Evolutionary conservation across 2,329 filamentous ascomycete genomes (phyloP), one percentile per base, ranked within the genome.

Genomic region (Claviceps paspali): DNA sequence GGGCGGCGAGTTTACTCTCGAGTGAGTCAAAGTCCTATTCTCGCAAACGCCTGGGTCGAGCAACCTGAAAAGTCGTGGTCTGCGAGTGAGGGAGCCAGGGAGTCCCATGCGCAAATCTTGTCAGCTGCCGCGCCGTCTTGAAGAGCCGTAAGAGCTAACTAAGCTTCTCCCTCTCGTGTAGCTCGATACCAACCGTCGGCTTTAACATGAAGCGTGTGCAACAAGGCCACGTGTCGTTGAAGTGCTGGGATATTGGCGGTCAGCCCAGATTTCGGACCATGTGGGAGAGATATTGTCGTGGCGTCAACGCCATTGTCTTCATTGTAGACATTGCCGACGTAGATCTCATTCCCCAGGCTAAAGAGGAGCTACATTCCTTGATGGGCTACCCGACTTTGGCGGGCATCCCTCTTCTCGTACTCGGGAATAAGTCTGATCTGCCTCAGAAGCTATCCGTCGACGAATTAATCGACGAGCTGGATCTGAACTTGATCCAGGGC

Each of bases 151-250:
- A 19, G 12, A 12, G 15, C 35, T 37, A 8, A 37, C 29, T 17
- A 7, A 18, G 8, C 9, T 12, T 19, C 29, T 6, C 8, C 18
- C 18, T 52, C 18, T 23, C 52, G 48, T 62, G 54, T 66, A 96
- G 88, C 68, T 93, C 88, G 48, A 95, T 96, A 59, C 91, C 91
- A 43, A 98, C 91, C 12, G 88, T 98, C 52, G 91, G 91, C 47
- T 96, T 96, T 69, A 98, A 96, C 62, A 94, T 95, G 78, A 96
- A 96, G 70, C 80, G 82, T 49, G 86, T 98, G 51, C 87, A 95
- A 64, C 88, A 91, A 55, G 91, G 91, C 50, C 88, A 96, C 73
- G 91, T 98, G 58, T 93, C 91, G 50, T 70, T 98, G 53, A 96
- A 96, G 64, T 98, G 91, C 63, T 98, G 91, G 91, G 91, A 98